Base-by-base conservation (phyloP, 305 asterid genomes). In the Fraxinus baroniana region DNA sequence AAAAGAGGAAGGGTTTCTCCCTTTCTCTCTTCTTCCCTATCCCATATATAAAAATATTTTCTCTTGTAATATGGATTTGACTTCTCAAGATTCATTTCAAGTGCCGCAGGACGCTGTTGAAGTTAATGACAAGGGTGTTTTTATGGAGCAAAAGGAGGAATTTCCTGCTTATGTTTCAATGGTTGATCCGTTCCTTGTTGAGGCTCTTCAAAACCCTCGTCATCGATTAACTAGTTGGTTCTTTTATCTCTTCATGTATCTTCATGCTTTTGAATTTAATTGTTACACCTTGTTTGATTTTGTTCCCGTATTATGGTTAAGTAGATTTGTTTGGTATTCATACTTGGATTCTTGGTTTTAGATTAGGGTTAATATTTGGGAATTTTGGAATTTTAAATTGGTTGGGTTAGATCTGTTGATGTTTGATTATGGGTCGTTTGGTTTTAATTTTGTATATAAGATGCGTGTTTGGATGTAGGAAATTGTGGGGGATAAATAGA, bases 181-280 rank as follows among this genome's bases (percentile, higher is more conserved):
- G 94, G 98, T 94, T 85, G 99, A 96, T 86, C 93, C 99, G n/a
- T 94, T 96, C 80, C 90, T 96, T 84, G 93, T 94, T 70, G 99
- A 96, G 90, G 99, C 99, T 33, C 99, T 96, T 81, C 99, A 96
- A 81, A 94, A 92, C 91, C 98, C 98, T 84, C 98, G 99, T 80
- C 99, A 96, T 87, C 99, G 98, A 75, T 82, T 96, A 57, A 93
- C 98, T 52, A 92, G 99, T 95, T 55, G 87, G 96, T 84, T 41
- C n/a, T 7, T 62, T 60, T 81, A 44, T 49, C 10, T 6, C 36
- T 57, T n/a, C 57, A 68, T 73, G 66, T 32, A 30, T 30, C 37
- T 55, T 30, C 24, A 20, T 66, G 49, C 52, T 77, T 78, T 33
- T 37, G 80, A 10, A 71, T 75, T 64, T 71, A 36, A 17, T 20